Conservation (phyloP, 2,329 filamentous ascomycete species). For the Fusarium newnesense region DNA sequence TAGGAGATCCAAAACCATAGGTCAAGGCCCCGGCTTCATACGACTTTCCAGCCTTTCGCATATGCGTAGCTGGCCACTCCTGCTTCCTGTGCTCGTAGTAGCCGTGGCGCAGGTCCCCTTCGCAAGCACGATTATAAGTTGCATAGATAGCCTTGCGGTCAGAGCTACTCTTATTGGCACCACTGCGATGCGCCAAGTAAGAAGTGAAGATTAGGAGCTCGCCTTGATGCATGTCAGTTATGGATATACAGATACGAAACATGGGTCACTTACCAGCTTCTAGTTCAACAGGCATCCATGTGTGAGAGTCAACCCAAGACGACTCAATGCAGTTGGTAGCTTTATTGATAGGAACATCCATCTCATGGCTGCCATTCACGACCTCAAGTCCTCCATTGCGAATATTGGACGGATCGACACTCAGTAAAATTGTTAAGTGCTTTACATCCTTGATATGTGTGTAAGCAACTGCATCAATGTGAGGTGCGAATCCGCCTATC, state of each 20-base stretch:
- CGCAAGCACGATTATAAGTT: not conserved
- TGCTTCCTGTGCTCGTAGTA: not conserved
- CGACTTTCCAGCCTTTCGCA: not conserved
- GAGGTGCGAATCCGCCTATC: not conserved
- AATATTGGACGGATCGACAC: not conserved
- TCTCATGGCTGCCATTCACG: not conserved
- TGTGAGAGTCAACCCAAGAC: not conserved
- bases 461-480: not conserved
- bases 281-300: not conserved
- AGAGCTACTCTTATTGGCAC: not conserved
- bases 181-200: not conserved
- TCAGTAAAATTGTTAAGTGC: not conserved
- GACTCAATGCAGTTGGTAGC: not conserved
- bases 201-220: not conserved
- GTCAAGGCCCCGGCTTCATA: not conserved
- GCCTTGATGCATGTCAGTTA: not conserved
- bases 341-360: not conserved
- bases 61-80: not conserved
- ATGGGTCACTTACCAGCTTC: not conserved
- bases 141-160: constrained; percentile 1
- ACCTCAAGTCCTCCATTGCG: not conserved
- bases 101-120: not conserved
- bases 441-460: not conserved
- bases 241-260: fast-evolving
- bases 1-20: not conserved